These are phyloP conservation scores for Polygonum aviculare DNA, from an alignment of 148 eudicot species.

Conservation along the genomic window DNA sequence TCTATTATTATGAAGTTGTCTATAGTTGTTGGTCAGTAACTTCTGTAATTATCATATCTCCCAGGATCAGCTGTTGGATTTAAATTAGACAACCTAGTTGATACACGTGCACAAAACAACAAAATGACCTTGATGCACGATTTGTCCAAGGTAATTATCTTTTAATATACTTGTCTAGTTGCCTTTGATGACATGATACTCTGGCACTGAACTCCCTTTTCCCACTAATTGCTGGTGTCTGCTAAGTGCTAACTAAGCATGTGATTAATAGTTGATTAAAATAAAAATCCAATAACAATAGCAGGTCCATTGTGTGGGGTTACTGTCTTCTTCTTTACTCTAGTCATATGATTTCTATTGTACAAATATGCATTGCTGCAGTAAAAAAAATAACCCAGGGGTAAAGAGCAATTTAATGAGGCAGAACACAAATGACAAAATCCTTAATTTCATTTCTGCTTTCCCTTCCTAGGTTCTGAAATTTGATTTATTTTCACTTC, in stretches of 20 bases:
- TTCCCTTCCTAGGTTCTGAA: neutral
- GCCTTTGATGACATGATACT: neutral
- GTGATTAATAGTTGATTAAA: neutral
- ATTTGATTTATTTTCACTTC: neutral
- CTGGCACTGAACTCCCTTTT: neutral
- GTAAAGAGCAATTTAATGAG: neutral
- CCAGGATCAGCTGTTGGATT: slow-evolving; percentile 96
- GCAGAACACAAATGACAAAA: neutral
- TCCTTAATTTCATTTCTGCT: neutral
- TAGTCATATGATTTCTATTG: no score
- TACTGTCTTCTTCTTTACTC: no score
- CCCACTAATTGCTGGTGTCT: neutral
- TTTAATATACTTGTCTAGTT: neutral
- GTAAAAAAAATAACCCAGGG: neutral
- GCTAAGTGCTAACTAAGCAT: neutral
- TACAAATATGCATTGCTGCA: no score
- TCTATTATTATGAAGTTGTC: slow-evolving; percentile 6
- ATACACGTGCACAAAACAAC: slow-evolving; percentile 95
- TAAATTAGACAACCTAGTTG: slow-evolving; percentile 95
- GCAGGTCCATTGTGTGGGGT: neutral
- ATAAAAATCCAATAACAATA: neutral
- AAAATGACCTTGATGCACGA: slow-evolving; percentile 99
- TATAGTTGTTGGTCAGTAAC: neutral
- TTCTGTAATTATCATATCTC: slow-evolving; percentile 11
- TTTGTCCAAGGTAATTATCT: slow-evolving; percentile 66